Evolutionary conservation across 1,284 basidiomycete species (phyloP).

Genomic region (Malassezia equina): DNA sequence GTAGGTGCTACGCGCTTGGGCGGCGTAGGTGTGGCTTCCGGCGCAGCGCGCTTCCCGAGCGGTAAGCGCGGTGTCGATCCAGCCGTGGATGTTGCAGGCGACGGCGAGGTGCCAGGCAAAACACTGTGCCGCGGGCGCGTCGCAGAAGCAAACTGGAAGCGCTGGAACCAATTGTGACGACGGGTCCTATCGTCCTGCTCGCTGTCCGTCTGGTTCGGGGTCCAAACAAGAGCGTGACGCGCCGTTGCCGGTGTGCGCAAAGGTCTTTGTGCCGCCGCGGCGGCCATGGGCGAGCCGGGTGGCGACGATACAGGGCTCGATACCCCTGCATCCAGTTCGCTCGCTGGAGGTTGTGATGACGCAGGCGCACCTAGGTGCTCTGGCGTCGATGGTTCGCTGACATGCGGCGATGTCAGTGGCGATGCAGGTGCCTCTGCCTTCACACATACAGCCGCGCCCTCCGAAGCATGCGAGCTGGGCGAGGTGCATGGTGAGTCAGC

Average conservation of each 20-base stretch:
- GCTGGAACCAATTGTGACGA: slow-evolving; percentile 1
- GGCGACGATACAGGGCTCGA: slow-evolving; percentile 17
- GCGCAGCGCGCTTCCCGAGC: slow-evolving; percentile 6
- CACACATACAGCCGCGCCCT: too few species aligned
- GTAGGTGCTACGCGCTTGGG: background rate
- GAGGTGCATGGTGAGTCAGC: slow-evolving; percentile 6
- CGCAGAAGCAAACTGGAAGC: slow-evolving; percentile 1
- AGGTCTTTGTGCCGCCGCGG: background rate
- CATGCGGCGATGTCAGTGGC: slow-evolving; percentile 1
- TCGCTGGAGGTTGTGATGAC: slow-evolving; percentile 1
- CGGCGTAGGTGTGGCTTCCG: background rate
- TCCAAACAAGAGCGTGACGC: background rate
- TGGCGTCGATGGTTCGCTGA: background rate
- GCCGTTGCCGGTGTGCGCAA: background rate
- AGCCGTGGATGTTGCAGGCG: background rate
- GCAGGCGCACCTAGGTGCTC: background rate
- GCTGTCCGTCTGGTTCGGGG: background rate
- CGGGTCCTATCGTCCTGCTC: background rate
- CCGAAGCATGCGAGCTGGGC: background rate
- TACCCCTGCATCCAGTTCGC: slow-evolving; percentile 1
- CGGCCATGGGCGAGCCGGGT: background rate
- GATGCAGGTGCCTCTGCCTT: background rate
- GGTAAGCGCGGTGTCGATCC: slow-evolving; percentile 1
- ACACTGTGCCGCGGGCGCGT: slow-evolving; percentile 1
- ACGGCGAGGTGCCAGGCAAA: slow-evolving; percentile 2